Base-by-base conservation (phyloP, 2,329 filamentous ascomycete genomes). In the Diaporthe caulivora region DNA sequence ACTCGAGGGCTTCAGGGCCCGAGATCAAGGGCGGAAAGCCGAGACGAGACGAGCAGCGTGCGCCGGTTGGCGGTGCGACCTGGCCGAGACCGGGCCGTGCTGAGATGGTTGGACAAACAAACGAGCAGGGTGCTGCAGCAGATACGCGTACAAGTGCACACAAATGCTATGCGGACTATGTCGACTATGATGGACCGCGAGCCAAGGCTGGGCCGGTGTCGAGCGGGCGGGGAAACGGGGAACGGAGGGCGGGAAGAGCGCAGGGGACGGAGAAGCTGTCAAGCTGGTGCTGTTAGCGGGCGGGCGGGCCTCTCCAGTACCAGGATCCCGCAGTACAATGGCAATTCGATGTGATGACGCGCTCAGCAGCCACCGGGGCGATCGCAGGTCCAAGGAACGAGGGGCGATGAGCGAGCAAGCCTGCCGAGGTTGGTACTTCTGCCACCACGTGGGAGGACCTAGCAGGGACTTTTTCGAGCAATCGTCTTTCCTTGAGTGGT, bases 241-340 rank as follows among this genome's bases (percentile, higher is more conserved):
- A 34, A 21, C 55, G 34, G 55, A 47, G 37, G 37, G 57, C 62
- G 44, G 62, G 29, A 65, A 51, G 60, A 49, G 42, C 18, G 44
- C 44, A 49, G 60, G 60, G 60, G 60, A 65, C 58, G 58, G 18
- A 29, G 57, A 13, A 65, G 60, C 42, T 65, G 60, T 18, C 60
- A 65, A 21, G 60, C 42, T 65, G 42, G n/a, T n/a, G n/a, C n/a
- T n/a, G n/a, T n/a, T n/a, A n/a, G n/a, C n/a, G n/a, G n/a, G 42
- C 15, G 49, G 49, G 42, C 60, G 60, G 60, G 60, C 11, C 29
- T 65, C 60, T 51, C 42, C 26, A 65, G 26, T 34, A 13, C 60
- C 26, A 65, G 26, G 24, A 21, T n/a, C 21, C 44, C 62, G 47
- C 18, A 51, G 62, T 29, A 21, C 44, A 65, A 65, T 44, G 62